Evolutionary conservation across 331 rosid genomes (phyloP), one percentile per base, ranked within the genome.

Genomic region (Pyrus hybrid): DNA sequence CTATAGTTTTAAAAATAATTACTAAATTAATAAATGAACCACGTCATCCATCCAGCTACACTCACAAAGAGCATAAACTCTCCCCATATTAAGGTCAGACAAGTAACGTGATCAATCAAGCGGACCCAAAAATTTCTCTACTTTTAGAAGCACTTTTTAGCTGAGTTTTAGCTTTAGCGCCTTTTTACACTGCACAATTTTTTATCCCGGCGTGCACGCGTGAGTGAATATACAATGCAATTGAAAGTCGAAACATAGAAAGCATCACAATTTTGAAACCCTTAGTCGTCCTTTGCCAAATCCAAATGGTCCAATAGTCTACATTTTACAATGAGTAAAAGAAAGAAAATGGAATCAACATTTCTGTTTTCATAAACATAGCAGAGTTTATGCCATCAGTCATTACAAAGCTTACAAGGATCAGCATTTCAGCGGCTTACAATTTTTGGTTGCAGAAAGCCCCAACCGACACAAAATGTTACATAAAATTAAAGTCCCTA

Each of bases 161-260:
- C 47, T 41, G 11, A 41, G 47, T 17, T 49, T 49, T 16, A 5
- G 56, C n/a, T 47, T 41, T 5, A 29, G 63, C 33, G 61, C 76
- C 8, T 37, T 37, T 37, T 37, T 37, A 37, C 45, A 37, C 45
- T 37, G 45, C 45, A 37, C 13, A 37, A 37, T 37, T 37, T 37
- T 41, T 41, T 41, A 0, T 3, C 0, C 45, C 63, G 37, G 84
- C 80, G 68, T 87, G 89, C 91, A 82, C 81, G 86, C 88, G 54
- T 82, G 82, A 80, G 61, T 49, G 22, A 35, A 21, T 69, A 63
- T 58, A 69, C 30, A 71, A 23, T 14, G 18, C 67, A 83, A 56
- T 37, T n/a, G 63, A 49, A 29, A 51, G 22, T 37, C 8, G 18
- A 67, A 22, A 61, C 66, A 47, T 10, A 63, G 21, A 51, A 68